Conservation (phyloP, 306 rosid genomes). For the Bauhinia variegata region DNA sequence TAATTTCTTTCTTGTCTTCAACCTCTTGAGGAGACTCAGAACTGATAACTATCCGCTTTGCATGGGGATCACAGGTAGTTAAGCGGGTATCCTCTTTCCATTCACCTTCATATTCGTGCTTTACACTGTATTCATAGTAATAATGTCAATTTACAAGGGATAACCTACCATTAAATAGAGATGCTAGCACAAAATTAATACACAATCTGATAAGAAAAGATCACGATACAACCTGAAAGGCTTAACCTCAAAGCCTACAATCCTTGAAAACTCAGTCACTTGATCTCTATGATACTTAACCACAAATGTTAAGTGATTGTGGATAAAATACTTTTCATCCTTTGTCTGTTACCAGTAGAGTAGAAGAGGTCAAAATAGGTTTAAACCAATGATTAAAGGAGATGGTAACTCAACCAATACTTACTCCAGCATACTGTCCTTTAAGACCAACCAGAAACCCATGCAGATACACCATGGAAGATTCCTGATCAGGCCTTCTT, state of each 20-base stretch:
- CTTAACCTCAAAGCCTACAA: constrained; percentile 76
- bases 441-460: constrained; percentile 74
- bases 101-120: constrained; percentile 62
- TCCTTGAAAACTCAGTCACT: constrained; percentile 60
- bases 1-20: constrained; percentile 68
- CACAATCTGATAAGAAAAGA: constrained; percentile 18
- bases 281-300: constrained; percentile 66
- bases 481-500: constrained; percentile 61
- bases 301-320: constrained; percentile 63
- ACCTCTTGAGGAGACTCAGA: constrained; percentile 75
- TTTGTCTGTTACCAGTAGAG: constrained; percentile 46
- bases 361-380: constrained; percentile 3
- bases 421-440: constrained; percentile 69
- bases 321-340: constrained; percentile 60
- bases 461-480: constrained; percentile 61
- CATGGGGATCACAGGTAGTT: constrained; percentile 74
- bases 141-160: constrained; percentile 13
- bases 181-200: not conserved
- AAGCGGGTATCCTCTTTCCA: constrained; percentile 56
- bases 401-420: constrained; percentile 20
- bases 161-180: not conserved
- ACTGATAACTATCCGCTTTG: constrained; percentile 52
- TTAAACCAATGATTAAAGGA: constrained; percentile 5
- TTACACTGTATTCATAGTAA: constrained; percentile 49
- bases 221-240: constrained; percentile 60